phyloP scores from a whole-genome alignment of 495 filamentous ascomycete species.

The Lichenothelia convexa region DNA sequence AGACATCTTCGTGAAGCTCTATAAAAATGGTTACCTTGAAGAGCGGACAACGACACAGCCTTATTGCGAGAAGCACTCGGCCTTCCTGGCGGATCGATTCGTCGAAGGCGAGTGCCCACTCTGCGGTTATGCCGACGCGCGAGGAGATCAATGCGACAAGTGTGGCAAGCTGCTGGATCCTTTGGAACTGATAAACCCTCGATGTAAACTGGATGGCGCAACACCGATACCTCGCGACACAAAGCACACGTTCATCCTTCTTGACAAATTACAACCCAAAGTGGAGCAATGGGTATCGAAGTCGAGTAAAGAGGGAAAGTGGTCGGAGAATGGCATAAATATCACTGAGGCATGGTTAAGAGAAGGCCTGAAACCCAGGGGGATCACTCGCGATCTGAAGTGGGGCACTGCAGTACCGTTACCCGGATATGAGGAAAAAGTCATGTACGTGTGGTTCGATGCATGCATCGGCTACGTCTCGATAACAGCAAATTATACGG shows the following conservation, averaged over 20 bases:
- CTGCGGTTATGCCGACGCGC: slow-evolving; percentile 62
- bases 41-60: slow-evolving; percentile 60
- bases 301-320: slow-evolving; percentile 39
- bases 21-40: slow-evolving; percentile 58
- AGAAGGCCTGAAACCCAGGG: slow-evolving; percentile 59
- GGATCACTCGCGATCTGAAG: slow-evolving; percentile 74
- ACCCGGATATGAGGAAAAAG: slow-evolving; percentile 51
- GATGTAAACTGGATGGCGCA: slow-evolving; percentile 68
- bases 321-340: slow-evolving; percentile 52
- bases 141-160: slow-evolving; percentile 70
- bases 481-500: slow-evolving; percentile 80
- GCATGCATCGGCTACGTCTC: slow-evolving; percentile 88
- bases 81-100: slow-evolving; percentile 79
- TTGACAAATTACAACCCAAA: slow-evolving; percentile 57
- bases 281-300: slow-evolving; percentile 51
- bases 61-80: slow-evolving; percentile 64
- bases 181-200: slow-evolving; percentile 32
- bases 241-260: slow-evolving; percentile 51
- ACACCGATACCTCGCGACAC: slow-evolving; percentile 53
- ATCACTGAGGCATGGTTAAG: slow-evolving; percentile 52
- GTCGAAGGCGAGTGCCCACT: slow-evolving; percentile 74
- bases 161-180: slow-evolving; percentile 68
- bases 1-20: slow-evolving; percentile 59
- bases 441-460: slow-evolving; percentile 94
- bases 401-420: slow-evolving; percentile 66